Evolutionary conservation across 352 stramenopile species (phyloP).

Genomic region (Blastocystis hominis): DNA sequence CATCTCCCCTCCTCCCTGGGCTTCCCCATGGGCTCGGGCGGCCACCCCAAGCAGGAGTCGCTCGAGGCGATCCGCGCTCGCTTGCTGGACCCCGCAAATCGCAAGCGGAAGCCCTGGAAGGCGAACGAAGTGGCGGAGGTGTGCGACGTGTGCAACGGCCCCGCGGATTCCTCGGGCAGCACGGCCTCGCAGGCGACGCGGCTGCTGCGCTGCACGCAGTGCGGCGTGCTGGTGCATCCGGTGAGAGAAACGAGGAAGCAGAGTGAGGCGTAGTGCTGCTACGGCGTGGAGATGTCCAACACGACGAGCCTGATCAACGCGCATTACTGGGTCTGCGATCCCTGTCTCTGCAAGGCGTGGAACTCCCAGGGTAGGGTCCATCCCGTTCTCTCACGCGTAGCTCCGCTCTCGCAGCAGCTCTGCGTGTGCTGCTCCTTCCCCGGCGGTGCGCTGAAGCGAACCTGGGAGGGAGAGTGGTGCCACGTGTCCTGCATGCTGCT

Average conservation of each 20-base stretch:
- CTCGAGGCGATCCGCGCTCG: constrained; percentile 16
- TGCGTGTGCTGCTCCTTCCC: constrained; percentile 20
- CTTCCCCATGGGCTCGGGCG: neutral
- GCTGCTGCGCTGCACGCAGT: neutral
- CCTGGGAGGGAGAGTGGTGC: constrained; percentile 39
- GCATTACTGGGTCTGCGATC: constrained; percentile 41
- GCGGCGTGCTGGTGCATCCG: constrained; percentile 11
- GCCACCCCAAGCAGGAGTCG: neutral
- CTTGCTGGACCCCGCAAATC: neutral
- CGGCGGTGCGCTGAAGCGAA: constrained; percentile 23
- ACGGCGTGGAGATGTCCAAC: constrained; percentile 4
- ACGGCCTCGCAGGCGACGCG: neutral
- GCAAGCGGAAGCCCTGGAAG: neutral
- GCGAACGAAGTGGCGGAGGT: constrained; percentile 14
- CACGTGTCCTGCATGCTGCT: constrained; percentile 23
- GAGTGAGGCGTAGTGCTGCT: neutral
- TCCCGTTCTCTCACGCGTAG: neutral
- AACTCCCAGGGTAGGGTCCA: neutral
- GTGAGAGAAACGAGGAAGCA: neutral
- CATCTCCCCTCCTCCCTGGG: neutral
- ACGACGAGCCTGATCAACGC: neutral
- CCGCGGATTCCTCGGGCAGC: neutral
- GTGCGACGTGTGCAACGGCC: constrained; percentile 29
- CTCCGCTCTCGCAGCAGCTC: neutral
- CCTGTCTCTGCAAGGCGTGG: constrained; percentile 43